Evolutionary conservation across 768 basidiomycete species (phyloP).

Genomic region (Crassisporium funariophilum): DNA sequence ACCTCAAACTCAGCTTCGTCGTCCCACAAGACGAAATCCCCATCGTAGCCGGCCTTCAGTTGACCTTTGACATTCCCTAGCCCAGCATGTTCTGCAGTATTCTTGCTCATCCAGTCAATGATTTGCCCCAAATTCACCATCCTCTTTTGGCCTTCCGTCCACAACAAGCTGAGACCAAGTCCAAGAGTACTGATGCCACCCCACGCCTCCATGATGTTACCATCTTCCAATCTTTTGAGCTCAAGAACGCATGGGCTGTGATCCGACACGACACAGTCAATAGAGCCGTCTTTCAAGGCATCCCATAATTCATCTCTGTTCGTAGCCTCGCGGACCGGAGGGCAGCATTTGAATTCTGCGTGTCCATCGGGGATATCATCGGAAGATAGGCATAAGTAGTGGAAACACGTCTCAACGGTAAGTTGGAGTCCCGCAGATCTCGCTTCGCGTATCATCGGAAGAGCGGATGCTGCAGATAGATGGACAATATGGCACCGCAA

Average conservation of each 20-base stretch:
- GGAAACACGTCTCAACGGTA: constrained; percentile 97
- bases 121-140: constrained; percentile 62
- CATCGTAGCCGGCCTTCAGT: constrained; percentile 75
- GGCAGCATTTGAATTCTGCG: constrained; percentile 95
- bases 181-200: constrained; percentile 94
- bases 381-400: constrained; percentile 84
- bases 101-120: constrained; percentile 72
- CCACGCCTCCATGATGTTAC: constrained; percentile 90
- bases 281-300: constrained; percentile 77
- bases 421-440: constrained; percentile 64
- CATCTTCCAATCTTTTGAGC: constrained; percentile 76
- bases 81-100: constrained; percentile 81
- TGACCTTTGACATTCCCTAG: constrained; percentile 71
- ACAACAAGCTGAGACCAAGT: constrained; percentile 83
- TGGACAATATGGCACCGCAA: constrained; percentile 94
- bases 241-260: constrained; percentile 89
- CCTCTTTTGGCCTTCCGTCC: constrained; percentile 76
- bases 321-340: constrained; percentile 75
- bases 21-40: constrained; percentile 87
- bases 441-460: constrained; percentile 76
- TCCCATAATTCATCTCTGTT: constrained; percentile 84
- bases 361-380: constrained; percentile 71
- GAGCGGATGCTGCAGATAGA: constrained; percentile 82
- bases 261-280: constrained; percentile 95
- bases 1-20: constrained; percentile 43